A percentile compares a stretch with the other conserved stretches of the same genome.
phyloP scores from a whole-genome alignment of 495 filamentous ascomycete genomes.

The Stereocaulon alpinum region DNA sequence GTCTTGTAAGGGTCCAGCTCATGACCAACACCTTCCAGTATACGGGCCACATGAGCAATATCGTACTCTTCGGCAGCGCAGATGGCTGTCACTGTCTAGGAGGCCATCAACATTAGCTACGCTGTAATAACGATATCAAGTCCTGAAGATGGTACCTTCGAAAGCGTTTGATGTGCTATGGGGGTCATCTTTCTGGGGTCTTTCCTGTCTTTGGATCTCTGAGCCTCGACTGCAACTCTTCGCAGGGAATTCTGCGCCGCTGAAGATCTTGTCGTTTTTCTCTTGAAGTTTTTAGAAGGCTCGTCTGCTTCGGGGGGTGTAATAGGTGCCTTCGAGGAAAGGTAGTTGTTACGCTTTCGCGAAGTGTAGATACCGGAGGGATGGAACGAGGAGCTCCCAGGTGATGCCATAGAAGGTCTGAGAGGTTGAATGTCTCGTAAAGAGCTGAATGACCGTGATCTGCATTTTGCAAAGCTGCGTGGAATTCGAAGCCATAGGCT shows the following conservation, averaged over 20 bases:
- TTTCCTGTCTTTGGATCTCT: conserved; percentile 44
- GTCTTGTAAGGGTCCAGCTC: conserved; percentile 51
- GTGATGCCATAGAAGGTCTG: conserved; percentile 22
- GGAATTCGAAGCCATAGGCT: conserved; percentile 9
- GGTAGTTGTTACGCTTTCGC: conserved; percentile 36
- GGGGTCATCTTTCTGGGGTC: conserved; percentile 23
- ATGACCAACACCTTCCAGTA: conserved; percentile 61
- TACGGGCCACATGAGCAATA: conserved; percentile 58
- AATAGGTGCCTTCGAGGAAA: conserved; percentile 39
- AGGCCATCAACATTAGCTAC: conserved; percentile 7
- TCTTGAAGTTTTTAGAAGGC: conserved; percentile 33
- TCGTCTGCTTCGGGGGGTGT: conserved; percentile 28
- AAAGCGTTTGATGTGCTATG: conserved; percentile 5
- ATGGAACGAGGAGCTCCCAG: conserved; percentile 33
- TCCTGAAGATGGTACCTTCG: conserved; percentile 13
- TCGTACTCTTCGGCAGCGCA: conserved; percentile 82
- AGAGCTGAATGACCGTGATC: conserved; percentile 29
- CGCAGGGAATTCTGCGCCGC: conserved; percentile 46
- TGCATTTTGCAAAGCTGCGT: conserved; percentile 8
- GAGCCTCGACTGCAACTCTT: conserved; percentile 49
- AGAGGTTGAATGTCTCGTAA: conserved; percentile 26
- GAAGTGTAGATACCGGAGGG: conserved; percentile 27
- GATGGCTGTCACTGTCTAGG: conserved; percentile 62
- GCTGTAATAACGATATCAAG: background rate
- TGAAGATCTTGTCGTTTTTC: conserved; percentile 35